Base-by-base conservation (phyloP, 2,329 filamentous ascomycete species). In the Thermothelomyces thermophilus region DNA sequence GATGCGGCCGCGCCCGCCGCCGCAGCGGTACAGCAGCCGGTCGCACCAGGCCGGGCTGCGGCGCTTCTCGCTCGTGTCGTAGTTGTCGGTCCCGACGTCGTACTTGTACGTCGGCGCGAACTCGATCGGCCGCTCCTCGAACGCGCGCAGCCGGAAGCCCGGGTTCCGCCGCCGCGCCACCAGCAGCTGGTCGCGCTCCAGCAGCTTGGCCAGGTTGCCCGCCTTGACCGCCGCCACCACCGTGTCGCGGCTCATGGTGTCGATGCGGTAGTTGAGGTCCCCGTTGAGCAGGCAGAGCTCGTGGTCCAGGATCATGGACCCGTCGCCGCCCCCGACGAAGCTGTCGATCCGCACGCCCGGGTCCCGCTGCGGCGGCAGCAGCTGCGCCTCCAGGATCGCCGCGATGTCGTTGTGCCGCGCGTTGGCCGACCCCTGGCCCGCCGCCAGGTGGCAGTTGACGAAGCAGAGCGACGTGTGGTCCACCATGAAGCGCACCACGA, bases 101-200 rank as follows among this genome's bases (percentile, higher is more conserved):
- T 98, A 98, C 66, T 98, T 98, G 74, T 98, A 98, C 0, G 93
- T 98, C 0, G 93, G 93, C 7, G 89, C 84, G 65, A 98, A 98
- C 0, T 82, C 85, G 61, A 98, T 96, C 1, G 86, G 87, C 48
- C 85, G 76, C 68, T 98, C 93, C n/a, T 85, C 83, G 66, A 98
- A 97, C 0, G 88, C 85, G 17, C 90, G 83, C 5, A 98, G 77
- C 24, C 87, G 81, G 70, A 97, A 96, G 0, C 83, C 87, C 0
- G 91, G 90, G 60, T 96, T 96, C 59, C 89, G 87, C 45, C 90
- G 86, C 50, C 87, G 82, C 11, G 90, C 91, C 0, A 95, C 85
- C 2, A 97, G 81, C 5, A 98, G 76, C 65, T 98, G 93, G 63
- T 98, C 93, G 42, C 93, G 83, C 51, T 97, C 91, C 0, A 98